Conservation (phyloP, 2,329 filamentous ascomycete genomes). For the Plenodomus biglobosus region DNA sequence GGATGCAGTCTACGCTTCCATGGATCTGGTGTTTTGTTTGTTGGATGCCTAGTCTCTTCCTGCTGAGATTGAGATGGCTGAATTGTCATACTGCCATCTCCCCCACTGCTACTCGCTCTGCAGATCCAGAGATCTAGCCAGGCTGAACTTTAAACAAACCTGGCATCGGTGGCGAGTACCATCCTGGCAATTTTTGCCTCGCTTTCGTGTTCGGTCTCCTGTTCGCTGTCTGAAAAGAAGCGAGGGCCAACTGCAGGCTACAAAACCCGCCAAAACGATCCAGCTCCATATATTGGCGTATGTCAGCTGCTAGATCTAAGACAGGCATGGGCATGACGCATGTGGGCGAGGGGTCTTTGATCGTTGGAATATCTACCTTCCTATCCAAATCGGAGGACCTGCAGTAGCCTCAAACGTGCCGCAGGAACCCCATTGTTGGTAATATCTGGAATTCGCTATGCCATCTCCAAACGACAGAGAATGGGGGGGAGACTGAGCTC, state of each 20-base stretch:
- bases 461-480: conserved; percentile 1
- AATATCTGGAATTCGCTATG: conserved; percentile 3
- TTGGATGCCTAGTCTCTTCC: neutral
- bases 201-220: neutral
- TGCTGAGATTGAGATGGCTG: neutral
- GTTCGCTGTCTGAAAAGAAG: neutral
- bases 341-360: conserved; percentile 7
- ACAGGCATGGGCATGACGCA: conserved; percentile 10
- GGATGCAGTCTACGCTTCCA: neutral
- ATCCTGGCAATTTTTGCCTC: neutral
- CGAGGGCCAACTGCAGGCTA: neutral
- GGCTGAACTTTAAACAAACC: neutral
- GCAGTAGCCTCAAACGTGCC: conserved; percentile 25
- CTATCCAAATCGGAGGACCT: conserved; percentile 17
- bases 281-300: neutral
- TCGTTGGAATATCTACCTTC: conserved; percentile 4
- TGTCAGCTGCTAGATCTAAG: conserved; percentile 1
- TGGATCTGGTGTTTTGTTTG: neutral
- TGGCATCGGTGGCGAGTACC: neutral
- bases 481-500: neutral
- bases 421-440: conserved; percentile 6
- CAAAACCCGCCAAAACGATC: neutral
- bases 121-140: too few relatives aligned
- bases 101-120: neutral
- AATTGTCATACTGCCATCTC: neutral